Base-by-base conservation (phyloP, 1,284 basidiomycete genomes). In the Malassezia arunalokei region DNA sequence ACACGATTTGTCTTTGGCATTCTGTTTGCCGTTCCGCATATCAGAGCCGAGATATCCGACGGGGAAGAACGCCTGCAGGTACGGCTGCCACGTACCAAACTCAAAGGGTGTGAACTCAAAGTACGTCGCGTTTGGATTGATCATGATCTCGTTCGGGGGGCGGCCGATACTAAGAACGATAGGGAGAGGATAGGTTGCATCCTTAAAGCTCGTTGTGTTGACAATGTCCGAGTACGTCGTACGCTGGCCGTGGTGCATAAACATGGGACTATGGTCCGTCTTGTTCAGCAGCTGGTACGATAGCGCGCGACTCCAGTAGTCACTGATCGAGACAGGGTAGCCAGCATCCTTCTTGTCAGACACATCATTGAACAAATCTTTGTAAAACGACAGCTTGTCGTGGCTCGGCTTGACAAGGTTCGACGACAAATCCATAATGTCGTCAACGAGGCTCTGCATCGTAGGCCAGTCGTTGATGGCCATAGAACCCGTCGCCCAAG, bases 131-230 rank as follows among this genome's bases (percentile, higher is more conserved):
- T 78, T 78, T 38, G 63, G 62, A 7, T 75, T 66, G 40, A 77
- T 67, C 54, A 76, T 64, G 9, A 73, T 46, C 58, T 76, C 71
- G 37, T 73, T 71, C 1, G 66, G 66, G 56, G 76, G 75, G n/a
- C 77, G 73, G 67, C 78, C 77, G 31, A 75, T 76, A 4, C 77
- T 74, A 35, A 78, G 73, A 59, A 77, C 75, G 62, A 79, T 75
- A 1, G 77, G 71, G 45, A 62, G 66, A 5, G 71, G 71, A 42
- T 60, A 63, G 3, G 52, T 51, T 20, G 62, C 62, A 12, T 60
- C 40, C 38, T 58, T 43, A 53, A 65, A 73, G 41, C 29, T 45
- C 20, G 58, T 57, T 8, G 57, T 58, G 58, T 68, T 69, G 11
- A 50, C 43, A 31, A 69, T 60, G 47, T 72, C 66, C 43, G 56